Evolutionary conservation across 768 basidiomycete species (phyloP), one percentile per base, ranked within the genome.

Genomic region (Jaapia argillacea): DNA sequence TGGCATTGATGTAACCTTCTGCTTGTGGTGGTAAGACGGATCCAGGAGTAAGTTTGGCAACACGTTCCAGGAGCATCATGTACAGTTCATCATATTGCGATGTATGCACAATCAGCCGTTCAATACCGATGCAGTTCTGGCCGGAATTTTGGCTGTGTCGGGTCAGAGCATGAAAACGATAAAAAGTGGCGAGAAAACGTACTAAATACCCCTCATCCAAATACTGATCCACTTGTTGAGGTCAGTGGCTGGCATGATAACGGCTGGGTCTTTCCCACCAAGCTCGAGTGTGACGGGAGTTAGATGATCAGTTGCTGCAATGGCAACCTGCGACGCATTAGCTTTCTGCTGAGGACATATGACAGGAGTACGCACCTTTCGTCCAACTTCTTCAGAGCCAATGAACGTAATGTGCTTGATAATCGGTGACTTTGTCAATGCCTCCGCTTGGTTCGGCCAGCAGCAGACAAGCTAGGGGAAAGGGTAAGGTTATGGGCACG

Each of bases 71-170:
- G 52, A 97, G 69, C 18, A 79, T 70, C 2, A 68, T 65, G 51
- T 81, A 74, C 40, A 98, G 74, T 4, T 80, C 76, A 38, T 90
- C 77, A 52, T 92, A 85, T 53, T 89, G 82, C 0, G 71, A 70
- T 0, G 66, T 57, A 54, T 92, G 91, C 27, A 98, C 89, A 37
- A 98, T 75, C 50, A 98, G 74, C 2, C 92, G 78, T 60, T 99
- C 94, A 49, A 93, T 87, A 26, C 93, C 94, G 53, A 99, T 94
- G 60, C 94, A 99, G 54, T 97, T 97, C 65, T 97, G 94, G 18
- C 93, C 93, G 41, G 77, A 75, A 46, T 90, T 89, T 69, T 92
- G 91, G 69, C 90, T 92, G 55, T 22, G 20, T 13, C 14, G 24
- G 12, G 24, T 2, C 5, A 38, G 14, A 33, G 27, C 36, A 25